Base-by-base conservation (phyloP, 1,139 yeast species). In the Blastobotrys proliferans region DNA sequence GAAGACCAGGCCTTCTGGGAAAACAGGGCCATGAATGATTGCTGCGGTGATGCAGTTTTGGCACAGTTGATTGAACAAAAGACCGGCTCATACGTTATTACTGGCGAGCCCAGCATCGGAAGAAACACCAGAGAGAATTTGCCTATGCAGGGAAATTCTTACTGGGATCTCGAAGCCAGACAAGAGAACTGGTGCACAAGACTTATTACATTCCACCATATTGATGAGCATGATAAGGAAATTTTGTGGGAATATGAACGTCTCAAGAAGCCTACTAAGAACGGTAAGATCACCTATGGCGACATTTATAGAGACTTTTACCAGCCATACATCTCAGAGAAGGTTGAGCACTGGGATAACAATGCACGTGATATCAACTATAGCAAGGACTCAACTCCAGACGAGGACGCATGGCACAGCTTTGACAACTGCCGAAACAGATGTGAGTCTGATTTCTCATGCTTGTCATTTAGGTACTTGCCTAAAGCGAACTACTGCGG, bases 1-100 rank as follows among this genome's bases (percentile, higher is more conserved):
- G n/a, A n/a, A 6, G 49, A 50, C n/a, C 38, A 44, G 19, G 53
- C 54, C 36, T 57, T 58, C n/a, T 56, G 57, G 38, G 63, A 62
- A 34, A 39, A 51, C 21, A 43, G 47, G 17, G 52, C 64, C 1
- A 49, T 51, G 22, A 40, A 38, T 10, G 52, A 51, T 35, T 60
- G 63, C 46, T 60, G 65, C 42, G 69, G 69, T 8, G 69, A 65
- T 46, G 58, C 55, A 37, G 51, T 64, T 52, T 56, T 64, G 2
- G 66, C 66, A 17, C 39, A 38, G 41, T 52, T 52, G 57, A 47
- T 49, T 30, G 35, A 36, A 47, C 55, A 56, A 20, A 51, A 49
- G 19, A 40, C 43, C 8, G 47, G 8, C 41, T 14, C 47, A n/a
- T 55, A 51, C 26, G 46, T 53, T 34, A 55, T 49, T 40, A 18